phyloP scores from a whole-genome alignment of 176 grass and related monocot species.

The sorghum (Sorghum bicolor) region Sorghum_bicolor_NCBIv3 NC_012872.2:73057001-73057500 shows the following conservation, averaged over 20 bases:
- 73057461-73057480: conserved; percentile 99
- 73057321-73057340: conserved; percentile 20
- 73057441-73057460: conserved; percentile 96
- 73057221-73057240: conserved; percentile 93
- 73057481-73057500: conserved; percentile 90
- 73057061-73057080: conserved; percentile 21
- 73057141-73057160: conserved; percentile 73
- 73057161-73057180: conserved; percentile 22
- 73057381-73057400: conserved; percentile 87
- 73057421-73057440: conserved; percentile 99
- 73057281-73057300: conserved; percentile 76
- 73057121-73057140: conserved; percentile 98
- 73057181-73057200: conserved; percentile 24
- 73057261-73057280: conserved; percentile 99
- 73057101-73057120: conserved; percentile 92
- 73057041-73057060: conserved; percentile 25
- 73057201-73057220: conserved; percentile 54
- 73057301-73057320: conserved; percentile 51
- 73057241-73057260: conserved; percentile 99
- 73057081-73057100: conserved; percentile 86
- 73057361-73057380: conserved; percentile 20
- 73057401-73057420: conserved; percentile 99
- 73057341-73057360: conserved; percentile 15
- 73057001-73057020: conserved; percentile 97
- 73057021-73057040: conserved; percentile 29